phyloP scores from a whole-genome alignment of 23 red algal genomes.

The Porphyridium purpureum region DNA sequence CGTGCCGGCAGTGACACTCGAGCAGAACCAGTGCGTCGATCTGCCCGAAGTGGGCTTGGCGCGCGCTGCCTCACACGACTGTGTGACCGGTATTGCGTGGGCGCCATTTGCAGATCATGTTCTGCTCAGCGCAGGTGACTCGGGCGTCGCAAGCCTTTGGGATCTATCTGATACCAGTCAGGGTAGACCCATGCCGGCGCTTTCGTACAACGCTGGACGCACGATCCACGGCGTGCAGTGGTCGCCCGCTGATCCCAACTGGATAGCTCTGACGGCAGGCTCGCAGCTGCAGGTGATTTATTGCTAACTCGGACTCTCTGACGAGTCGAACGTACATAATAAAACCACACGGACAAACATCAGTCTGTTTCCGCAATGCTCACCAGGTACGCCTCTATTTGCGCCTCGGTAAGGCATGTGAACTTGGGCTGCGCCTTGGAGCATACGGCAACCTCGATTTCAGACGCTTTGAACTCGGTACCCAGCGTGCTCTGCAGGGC shows the following conservation, averaged over 20 bases:
- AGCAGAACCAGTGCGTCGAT: conserved; percentile 12
- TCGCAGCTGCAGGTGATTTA: conserved; percentile 29
- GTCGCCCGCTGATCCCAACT: conserved; percentile 36
- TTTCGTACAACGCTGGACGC: conserved; percentile 41
- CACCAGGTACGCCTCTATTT: conserved; percentile 64
- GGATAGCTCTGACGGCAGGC: conserved; percentile 27
- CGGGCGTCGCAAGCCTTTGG: conserved; percentile 65
- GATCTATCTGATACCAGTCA: conserved; percentile 29
- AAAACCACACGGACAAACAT: too few relatives aligned
- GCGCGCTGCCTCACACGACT: conserved; percentile 1
- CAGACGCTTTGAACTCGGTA: conserved; percentile 62
- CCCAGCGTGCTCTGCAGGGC: conserved; percentile 63
- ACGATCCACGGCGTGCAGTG: conserved; percentile 57
- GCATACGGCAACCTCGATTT: conserved; percentile 74
- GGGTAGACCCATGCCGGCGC: conserved; percentile 26
- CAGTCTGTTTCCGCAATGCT: conserved; percentile 65
- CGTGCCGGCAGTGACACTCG: conserved; percentile 47
- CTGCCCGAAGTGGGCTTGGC: neutral
- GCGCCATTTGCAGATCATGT: conserved; percentile 51
- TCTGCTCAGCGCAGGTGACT: conserved; percentile 53
- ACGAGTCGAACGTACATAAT: too few relatives aligned
- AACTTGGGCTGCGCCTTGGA: conserved; percentile 53
- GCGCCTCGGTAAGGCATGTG: conserved; percentile 36
- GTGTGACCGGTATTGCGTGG: conserved; percentile 75
- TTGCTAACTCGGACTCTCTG: too few relatives aligned